A percentile compares a stretch with the other conserved stretches of the same genome.
Evolutionary conservation across 495 filamentous ascomycete genomes (phyloP).

Genomic region (Baudoinia panamericana): DNA sequence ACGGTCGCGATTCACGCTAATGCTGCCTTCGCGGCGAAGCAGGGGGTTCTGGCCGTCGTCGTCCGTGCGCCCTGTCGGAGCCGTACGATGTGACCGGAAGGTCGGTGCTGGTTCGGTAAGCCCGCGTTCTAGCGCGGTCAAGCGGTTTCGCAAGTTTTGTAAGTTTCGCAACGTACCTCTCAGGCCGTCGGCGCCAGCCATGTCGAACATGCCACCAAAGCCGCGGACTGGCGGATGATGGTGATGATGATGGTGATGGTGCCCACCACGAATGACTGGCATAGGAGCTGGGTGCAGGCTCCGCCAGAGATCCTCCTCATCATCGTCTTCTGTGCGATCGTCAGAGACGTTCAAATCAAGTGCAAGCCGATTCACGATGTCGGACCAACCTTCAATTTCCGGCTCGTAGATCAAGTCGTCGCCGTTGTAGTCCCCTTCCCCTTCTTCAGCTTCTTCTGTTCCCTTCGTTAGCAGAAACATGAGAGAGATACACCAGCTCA

Average conservation of each 20-base stretch:
- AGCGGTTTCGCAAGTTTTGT: no score
- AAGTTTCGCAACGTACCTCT: conserved; percentile 1
- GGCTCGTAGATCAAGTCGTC: conserved; percentile 30
- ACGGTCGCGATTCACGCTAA: conserved; percentile 8
- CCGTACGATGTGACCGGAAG: conserved; percentile 39
- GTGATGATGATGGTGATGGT: conserved; percentile 37
- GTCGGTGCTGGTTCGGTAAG: conserved; percentile 6
- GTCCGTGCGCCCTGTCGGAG: conserved; percentile 36
- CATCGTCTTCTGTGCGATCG: conserved; percentile 15
- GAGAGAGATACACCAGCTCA: neutral
- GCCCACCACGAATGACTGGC: conserved; percentile 29
- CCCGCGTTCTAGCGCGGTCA: no score
- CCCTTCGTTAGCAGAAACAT: conserved; percentile 8
- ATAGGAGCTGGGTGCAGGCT: conserved; percentile 36
- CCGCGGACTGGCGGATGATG: conserved; percentile 32
- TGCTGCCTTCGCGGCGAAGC: conserved; percentile 27
- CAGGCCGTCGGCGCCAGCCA: conserved; percentile 13
- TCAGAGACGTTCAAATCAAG: conserved; percentile 1
- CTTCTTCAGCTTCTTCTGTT: conserved; percentile 30
- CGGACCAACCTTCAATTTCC: conserved; percentile 26
- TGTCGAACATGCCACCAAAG: conserved; percentile 12
- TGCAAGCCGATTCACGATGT: neutral
- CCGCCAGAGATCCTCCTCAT: conserved; percentile 40
- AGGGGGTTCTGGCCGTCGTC: conserved; percentile 80
- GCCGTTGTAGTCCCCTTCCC: conserved; percentile 30